Evolutionary conservation across 495 filamentous ascomycete genomes (phyloP), one percentile per base, ranked within the genome.

Genomic region (Penicillium paradoxum): DNA sequence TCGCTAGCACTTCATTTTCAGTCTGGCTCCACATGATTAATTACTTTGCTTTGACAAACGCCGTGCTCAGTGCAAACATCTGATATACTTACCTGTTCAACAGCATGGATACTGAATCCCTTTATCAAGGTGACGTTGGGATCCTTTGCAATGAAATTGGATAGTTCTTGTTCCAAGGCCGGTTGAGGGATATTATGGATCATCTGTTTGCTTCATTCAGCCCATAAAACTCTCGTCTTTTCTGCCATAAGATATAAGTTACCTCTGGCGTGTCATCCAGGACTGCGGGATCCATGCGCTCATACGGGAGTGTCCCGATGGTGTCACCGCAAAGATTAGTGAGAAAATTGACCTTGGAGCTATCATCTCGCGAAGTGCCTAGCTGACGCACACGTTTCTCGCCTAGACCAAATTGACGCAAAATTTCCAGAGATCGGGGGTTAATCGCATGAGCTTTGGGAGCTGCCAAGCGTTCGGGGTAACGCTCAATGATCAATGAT

Each of bases 161-260:
- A 41, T 1, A 56, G 30, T 13, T 56, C 47, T 17, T 66, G 55
- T 37, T 70, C 67, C 34, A 67, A 53, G 0, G 39, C 57, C n/a
- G 62, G 67, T 21, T 70, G 64, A 3, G 67, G 59, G 27, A 70
- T 63, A 39, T 66, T 70, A 36, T 69, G 66, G 4, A 69, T 63
- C 66, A 67, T 69, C 66, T 65, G 17, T 48, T n/a, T 33, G n/a
- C 7, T 24, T 9, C 22, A 34, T 21, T 54, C 17, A 48, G n/a
- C 38, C 6, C 22, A 0, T 37, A n/a, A 0, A 10, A 19, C 6
- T 22, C 4, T 17, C 1, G 0, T 0, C 4, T 37, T 1, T 33
- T 8, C 15, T 7, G 15, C 15, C 10, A 19, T 4, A n/a, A 17
- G 24, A 27, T 7, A 3, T 3, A 30, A 29, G 38, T 4, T 56